Evolutionary conservation across 2,329 filamentous ascomycete species (phyloP).

Genomic region (Xylariaceae sp.): DNA sequence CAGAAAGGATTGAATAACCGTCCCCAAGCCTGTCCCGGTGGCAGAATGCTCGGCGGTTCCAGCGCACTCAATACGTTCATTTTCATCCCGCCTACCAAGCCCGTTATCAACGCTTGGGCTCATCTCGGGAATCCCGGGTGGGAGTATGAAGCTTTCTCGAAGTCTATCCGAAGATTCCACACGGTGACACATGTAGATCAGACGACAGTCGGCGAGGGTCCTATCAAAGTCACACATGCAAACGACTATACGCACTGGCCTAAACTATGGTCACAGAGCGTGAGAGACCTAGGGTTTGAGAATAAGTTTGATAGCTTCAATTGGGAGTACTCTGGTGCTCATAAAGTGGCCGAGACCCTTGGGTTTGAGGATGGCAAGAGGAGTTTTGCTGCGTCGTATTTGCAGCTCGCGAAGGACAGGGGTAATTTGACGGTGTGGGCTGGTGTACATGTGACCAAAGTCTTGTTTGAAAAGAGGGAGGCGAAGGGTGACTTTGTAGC

Average conservation of each 20-base stretch:
- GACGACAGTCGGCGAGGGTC: neutral
- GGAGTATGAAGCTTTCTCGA: neutral
- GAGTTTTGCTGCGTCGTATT: neutral
- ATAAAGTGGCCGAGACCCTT: neutral
- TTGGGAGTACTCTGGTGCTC: neutral
- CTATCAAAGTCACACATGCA: neutral
- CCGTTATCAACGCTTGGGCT: neutral
- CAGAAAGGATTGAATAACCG: neutral
- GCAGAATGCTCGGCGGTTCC: neutral
- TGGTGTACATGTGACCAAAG: constrained; percentile 4
- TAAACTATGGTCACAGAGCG: neutral
- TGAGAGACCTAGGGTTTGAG: neutral
- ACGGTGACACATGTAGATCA: neutral
- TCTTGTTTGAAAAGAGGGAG: constrained; percentile 7
- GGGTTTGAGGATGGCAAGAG: neutral
- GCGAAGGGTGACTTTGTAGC: neutral
- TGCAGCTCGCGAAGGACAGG: neutral
- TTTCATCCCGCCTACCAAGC: neutral
- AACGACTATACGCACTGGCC: neutral
- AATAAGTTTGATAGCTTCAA: neutral
- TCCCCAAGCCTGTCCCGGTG: neutral
- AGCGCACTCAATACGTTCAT: neutral
- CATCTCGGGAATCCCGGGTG: neutral
- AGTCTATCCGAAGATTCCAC: neutral
- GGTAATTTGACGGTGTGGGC: constrained; percentile 15